Evolutionary conservation across 106 monocot species (phyloP), one percentile per base, ranked within the genome.

Genomic region (Narthecium ossifragum): DNA sequence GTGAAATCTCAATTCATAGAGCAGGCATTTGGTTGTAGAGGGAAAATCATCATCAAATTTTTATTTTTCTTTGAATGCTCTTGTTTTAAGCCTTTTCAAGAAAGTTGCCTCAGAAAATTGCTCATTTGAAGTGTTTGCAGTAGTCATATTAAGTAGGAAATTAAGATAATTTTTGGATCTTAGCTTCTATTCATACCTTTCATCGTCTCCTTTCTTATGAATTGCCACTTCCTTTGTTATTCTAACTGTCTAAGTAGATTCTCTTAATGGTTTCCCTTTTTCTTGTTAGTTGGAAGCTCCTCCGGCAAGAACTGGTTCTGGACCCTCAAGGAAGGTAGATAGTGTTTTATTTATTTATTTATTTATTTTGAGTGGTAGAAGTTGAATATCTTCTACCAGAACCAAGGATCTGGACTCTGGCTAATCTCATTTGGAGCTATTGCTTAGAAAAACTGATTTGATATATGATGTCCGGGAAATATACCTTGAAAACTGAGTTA

Each of bases 311-410:
- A 57, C 65, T 34, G 88, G 83, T 49, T 88, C 83, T 59, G 88
- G 88, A 41, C 75, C 72, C 0, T 76, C 79, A 70, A 75, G 88
- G 55, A 88, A 88, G 83, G 88, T 83, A 60, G 12, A 8, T 56
- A 60, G 5, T 11, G 26, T 53, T 27, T 31, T 23, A n/a, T 52
- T 17, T 28, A n/a, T n/a, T 27, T n/a, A 2, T 2, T 43, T 45
- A 29, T 27, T 29, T 10, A 11, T 53, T 8, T 9, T 13, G 2
- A 53, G 29, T 22, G 11, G 26, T 9, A 15, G 12, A 25, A 17
- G 11, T 17, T 43, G 14, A 18, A 17, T 43, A 11, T 43, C 3
- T 13, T 43, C 43, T 43, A 13, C 43, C 18, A 13, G 4, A 18
- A 37, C 11, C 36, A 37, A 37, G 5, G 5, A 37, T 43, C 11